Evolutionary conservation across 768 basidiomycete genomes (phyloP).

Genomic region (Saitozyma sp.): DNA sequence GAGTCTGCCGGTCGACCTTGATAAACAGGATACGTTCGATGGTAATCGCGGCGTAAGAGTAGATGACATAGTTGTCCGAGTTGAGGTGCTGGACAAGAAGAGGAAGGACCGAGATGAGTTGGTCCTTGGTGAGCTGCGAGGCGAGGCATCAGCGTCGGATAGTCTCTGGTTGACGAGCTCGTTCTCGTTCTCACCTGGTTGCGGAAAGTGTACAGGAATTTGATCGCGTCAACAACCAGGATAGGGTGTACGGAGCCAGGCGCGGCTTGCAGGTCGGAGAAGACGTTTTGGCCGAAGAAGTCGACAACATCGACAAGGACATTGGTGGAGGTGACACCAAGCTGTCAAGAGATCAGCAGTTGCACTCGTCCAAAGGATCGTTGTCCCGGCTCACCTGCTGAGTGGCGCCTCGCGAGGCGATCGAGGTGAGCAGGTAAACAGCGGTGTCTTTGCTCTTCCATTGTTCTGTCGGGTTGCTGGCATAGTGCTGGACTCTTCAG

Average conservation of each 20-base stretch:
- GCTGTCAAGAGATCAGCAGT: slow-evolving; percentile 55
- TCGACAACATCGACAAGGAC: slow-evolving; percentile 87
- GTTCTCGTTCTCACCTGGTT: slow-evolving; percentile 66
- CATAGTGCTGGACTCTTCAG: slow-evolving; percentile 58
- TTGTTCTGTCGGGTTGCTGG: slow-evolving; percentile 58
- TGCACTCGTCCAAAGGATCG: not conserved
- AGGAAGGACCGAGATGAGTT: slow-evolving; percentile 87
- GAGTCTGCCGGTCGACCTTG: slow-evolving; percentile 69
- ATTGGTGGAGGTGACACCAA: slow-evolving; percentile 91
- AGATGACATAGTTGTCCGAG: slow-evolving; percentile 84
- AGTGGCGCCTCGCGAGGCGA: slow-evolving; percentile 86
- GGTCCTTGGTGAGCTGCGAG: slow-evolving; percentile 80
- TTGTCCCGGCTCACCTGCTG: slow-evolving; percentile 61
- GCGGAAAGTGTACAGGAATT: slow-evolving; percentile 91
- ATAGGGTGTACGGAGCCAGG: slow-evolving; percentile 76
- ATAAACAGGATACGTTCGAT: slow-evolving; percentile 93
- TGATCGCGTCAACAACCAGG: slow-evolving; percentile 92
- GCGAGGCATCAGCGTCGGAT: slow-evolving; percentile 6
- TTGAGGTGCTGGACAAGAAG: slow-evolving; percentile 77
- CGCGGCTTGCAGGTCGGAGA: slow-evolving; percentile 74
- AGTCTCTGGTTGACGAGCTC: not conserved
- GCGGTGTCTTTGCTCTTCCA: slow-evolving; percentile 96
- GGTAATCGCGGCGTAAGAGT: slow-evolving; percentile 96
- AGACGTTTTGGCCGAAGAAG: slow-evolving; percentile 91
- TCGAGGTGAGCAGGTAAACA: slow-evolving; percentile 86